These are phyloP conservation scores for Paramecium bursaria DNA, from an alignment of 73 alveolate species.

Conservation along the genomic window DNA sequence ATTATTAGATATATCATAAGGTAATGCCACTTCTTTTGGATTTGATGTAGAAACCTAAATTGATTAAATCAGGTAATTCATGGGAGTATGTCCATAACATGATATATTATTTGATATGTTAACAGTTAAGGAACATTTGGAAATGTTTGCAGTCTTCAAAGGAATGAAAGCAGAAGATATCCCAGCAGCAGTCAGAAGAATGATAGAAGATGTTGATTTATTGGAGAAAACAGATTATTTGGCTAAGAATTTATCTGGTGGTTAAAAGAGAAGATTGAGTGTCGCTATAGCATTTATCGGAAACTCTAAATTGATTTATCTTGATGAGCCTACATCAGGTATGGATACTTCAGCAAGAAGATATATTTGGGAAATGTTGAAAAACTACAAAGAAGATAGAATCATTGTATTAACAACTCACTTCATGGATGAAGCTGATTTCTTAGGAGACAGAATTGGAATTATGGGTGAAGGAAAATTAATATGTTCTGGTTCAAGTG, in stretches of 20 bases:
- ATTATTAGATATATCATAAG: conserved; percentile 74
- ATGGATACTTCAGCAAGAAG: conserved; percentile 96
- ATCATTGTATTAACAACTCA: conserved; percentile 96
- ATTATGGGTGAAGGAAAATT: conserved; percentile 93
- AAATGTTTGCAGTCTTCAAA: conserved; percentile 84
- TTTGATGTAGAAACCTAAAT: conserved; percentile 76
- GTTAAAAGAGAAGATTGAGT: conserved; percentile 90
- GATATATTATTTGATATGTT: conserved; percentile 91
- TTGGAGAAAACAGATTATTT: conserved; percentile 72
- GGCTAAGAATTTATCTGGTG: conserved; percentile 93
- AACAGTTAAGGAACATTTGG: conserved; percentile 86
- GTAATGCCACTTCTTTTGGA: conserved; percentile 77
- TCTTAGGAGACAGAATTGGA: conserved; percentile 97
- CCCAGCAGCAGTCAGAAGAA: conserved; percentile 77
- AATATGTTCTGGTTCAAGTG: conserved; percentile 90
- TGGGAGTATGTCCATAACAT: conserved; percentile 99
- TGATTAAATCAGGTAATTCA: conserved; percentile 81
- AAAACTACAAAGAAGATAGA: conserved; percentile 85
- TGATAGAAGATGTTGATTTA: conserved; percentile 89
- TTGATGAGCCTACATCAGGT: conserved; percentile 98
- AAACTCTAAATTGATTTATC: conserved; percentile 87
- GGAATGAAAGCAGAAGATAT: conserved; percentile 81
- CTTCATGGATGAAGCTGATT: conserved; percentile 98
- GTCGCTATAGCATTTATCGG: conserved; percentile 96
- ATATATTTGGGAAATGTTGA: conserved; percentile 95